phyloP scores from a whole-genome alignment of 345 rosid species.

The Hypericum perforatum region DNA sequence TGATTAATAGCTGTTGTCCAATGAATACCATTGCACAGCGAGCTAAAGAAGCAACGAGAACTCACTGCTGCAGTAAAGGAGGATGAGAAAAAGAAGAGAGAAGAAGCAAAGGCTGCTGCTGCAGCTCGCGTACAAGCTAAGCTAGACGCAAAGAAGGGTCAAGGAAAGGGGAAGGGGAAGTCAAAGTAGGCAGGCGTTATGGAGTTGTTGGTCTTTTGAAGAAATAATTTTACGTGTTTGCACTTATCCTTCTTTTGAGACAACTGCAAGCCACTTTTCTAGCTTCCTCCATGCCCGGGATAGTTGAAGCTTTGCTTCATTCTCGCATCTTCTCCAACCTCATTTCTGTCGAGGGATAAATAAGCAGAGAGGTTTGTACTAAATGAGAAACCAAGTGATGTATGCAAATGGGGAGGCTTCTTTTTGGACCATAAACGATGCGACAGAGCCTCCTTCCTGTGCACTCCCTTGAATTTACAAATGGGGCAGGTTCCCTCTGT shows the following conservation, averaged over 20 bases:
- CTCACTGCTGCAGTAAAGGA: constrained; percentile 64
- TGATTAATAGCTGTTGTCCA: background rate
- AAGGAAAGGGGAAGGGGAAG: constrained; percentile 80
- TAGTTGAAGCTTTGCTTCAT: no score
- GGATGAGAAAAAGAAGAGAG: constrained; percentile 79
- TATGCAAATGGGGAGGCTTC: constrained; percentile 2
- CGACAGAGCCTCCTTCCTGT: constrained; percentile 27
- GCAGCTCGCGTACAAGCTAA: constrained; percentile 92
- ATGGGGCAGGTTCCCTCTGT: constrained; percentile 84
- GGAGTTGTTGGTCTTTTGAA: background rate
- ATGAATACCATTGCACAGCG: constrained; percentile 28
- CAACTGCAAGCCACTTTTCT: no score
- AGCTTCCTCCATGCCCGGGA: no score
- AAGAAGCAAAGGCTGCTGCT: constrained; percentile 87
- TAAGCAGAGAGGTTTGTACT: constrained; percentile 4
- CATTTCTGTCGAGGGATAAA: background rate
- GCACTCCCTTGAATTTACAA: constrained; percentile 47
- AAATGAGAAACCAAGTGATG: background rate
- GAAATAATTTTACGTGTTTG: background rate
- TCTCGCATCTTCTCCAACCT: no score
- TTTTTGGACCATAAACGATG: constrained; percentile 43
- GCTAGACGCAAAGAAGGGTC: constrained; percentile 71
- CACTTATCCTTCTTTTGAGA: no score
- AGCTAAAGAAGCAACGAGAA: constrained; percentile 90
- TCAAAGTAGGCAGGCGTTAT: constrained; percentile 29